Percentiles rank a stretch among this genome's conserved stretches.
Conservation (phyloP, 257 asterid species). For the Penstemon newberryi region DNA sequence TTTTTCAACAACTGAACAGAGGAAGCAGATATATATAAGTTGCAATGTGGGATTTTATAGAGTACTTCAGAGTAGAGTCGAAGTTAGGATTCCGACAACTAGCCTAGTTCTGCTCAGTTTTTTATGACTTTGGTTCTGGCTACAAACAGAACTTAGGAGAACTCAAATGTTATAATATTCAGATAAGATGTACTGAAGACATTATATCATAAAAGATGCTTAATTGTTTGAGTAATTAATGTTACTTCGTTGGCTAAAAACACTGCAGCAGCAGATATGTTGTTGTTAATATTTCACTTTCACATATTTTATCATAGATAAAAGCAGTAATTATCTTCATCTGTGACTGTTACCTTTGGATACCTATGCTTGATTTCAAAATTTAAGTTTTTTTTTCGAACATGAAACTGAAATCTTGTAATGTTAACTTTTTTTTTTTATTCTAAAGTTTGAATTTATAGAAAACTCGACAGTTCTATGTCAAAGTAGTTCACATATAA, state of each 20-base stretch:
- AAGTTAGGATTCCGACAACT: slow-evolving; percentile 54
- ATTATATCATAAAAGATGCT: slow-evolving; percentile 18
- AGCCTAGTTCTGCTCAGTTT: slow-evolving; percentile 25
- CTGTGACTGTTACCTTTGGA: slow-evolving; percentile 26
- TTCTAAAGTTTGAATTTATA: slow-evolving; percentile 17
- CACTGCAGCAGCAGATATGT: background rate
- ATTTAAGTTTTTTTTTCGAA: background rate
- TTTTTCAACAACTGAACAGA: slow-evolving; percentile 27
- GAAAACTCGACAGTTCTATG: background rate
- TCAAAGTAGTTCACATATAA: no score
- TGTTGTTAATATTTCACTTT: slow-evolving; percentile 12
- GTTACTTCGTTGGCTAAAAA: slow-evolving; percentile 17
- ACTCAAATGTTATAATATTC: slow-evolving; percentile 44
- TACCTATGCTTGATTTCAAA: slow-evolving; percentile 23
- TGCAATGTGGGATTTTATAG: slow-evolving; percentile 46
- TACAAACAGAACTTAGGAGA: slow-evolving; percentile 48
- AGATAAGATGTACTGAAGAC: background rate
- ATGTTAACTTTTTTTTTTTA: no score
- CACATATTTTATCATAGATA: slow-evolving; percentile 10
- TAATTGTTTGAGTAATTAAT: slow-evolving; percentile 18
- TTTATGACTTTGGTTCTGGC: slow-evolving; percentile 30
- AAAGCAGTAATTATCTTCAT: background rate
- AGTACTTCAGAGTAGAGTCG: slow-evolving; percentile 54
- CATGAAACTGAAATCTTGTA: slow-evolving; percentile 26
- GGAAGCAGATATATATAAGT: slow-evolving; percentile 9